phyloP scores from a whole-genome alignment of 2,329 filamentous ascomycete genomes.

The Acrodontium crateriforme region DNA sequence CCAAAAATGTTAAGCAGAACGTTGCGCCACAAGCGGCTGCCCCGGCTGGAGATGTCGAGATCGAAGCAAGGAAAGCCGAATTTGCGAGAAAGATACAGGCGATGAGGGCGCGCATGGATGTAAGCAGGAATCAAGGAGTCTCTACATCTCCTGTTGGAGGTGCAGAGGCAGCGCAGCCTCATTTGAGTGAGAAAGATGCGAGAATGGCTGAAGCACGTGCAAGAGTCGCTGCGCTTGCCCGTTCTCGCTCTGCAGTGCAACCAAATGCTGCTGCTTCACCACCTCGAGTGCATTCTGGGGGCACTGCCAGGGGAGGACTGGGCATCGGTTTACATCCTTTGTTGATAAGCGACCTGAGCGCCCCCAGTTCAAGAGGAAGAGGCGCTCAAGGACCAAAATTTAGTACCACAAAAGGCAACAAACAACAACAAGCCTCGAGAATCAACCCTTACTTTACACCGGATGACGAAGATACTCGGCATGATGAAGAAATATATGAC shows the following conservation, averaged over 20 bases:
- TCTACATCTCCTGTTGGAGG: no score
- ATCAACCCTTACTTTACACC: constrained; percentile 27
- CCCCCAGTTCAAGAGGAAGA: constrained; percentile 30
- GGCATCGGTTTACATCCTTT: constrained; percentile 68
- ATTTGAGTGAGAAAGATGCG: no score
- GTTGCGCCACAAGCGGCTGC: background rate
- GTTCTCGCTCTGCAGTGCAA: constrained; percentile 3
- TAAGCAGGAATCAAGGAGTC: background rate
- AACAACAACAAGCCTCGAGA: constrained; percentile 32
- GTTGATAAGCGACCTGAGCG: constrained; percentile 38
- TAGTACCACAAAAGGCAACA: constrained; percentile 41
- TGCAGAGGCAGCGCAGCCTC: no score
- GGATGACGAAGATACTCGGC: constrained; percentile 36
- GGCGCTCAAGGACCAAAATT: constrained; percentile 36
- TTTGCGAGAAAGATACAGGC: background rate
- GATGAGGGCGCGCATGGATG: background rate
- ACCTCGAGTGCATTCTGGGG: constrained; percentile 34
- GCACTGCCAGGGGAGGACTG: constrained; percentile 49
- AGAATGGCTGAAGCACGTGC: no score
- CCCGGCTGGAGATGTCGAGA: background rate
- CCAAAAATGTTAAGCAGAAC: background rate
- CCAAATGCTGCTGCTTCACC: constrained; percentile 20
- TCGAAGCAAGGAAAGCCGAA: background rate
- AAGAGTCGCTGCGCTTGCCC: no score
- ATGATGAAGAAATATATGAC: constrained; percentile 38